Conservation (phyloP, 331 rosid species). For the Malus hybrid region DNA sequence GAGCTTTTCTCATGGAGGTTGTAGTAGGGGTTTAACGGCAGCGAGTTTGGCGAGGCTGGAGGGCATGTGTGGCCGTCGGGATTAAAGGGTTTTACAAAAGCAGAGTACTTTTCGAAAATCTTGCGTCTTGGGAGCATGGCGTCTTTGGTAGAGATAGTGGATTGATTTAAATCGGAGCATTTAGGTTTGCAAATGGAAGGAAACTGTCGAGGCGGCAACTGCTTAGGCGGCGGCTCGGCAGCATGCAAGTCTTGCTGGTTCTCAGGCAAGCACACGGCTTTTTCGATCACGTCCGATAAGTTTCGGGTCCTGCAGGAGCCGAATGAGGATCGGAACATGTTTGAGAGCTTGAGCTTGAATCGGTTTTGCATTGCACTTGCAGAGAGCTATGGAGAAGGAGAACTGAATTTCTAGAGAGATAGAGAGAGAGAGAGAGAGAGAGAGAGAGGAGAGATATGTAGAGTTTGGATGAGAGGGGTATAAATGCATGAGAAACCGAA, state of each 20-base stretch:
- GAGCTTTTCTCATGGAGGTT: slow-evolving; percentile 17
- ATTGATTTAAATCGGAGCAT: slow-evolving; percentile 7
- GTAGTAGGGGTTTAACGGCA: slow-evolving; percentile 30
- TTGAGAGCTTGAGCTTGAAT: slow-evolving; percentile 69
- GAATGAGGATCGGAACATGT: slow-evolving; percentile 75
- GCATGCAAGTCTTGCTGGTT: slow-evolving; percentile 12
- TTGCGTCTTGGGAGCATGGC: slow-evolving; percentile 37
- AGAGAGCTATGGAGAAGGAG: background rate
- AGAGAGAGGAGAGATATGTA: slow-evolving; percentile 8
- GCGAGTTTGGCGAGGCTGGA: slow-evolving; percentile 31
- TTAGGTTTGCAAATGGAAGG: slow-evolving; percentile 40
- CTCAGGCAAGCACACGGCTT: slow-evolving; percentile 36
- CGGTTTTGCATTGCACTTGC: slow-evolving; percentile 50
- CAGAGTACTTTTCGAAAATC: slow-evolving; percentile 33
- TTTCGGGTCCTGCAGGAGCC: slow-evolving; percentile 65
- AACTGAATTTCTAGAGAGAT: background rate
- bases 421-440: background rate
- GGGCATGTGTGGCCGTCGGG: slow-evolving; percentile 27
- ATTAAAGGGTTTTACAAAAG: slow-evolving; percentile 15
- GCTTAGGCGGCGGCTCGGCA: slow-evolving; percentile 17
- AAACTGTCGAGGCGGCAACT: slow-evolving; percentile 11
- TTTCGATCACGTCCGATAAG: slow-evolving; percentile 56
- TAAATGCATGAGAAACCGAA: slow-evolving; percentile 38
- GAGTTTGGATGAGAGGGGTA: background rate
- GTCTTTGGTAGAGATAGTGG: slow-evolving; percentile 27